phyloP scores from a whole-genome alignment of 495 filamentous ascomycete species.

The Pyrenopolyporus hunteri region DNA sequence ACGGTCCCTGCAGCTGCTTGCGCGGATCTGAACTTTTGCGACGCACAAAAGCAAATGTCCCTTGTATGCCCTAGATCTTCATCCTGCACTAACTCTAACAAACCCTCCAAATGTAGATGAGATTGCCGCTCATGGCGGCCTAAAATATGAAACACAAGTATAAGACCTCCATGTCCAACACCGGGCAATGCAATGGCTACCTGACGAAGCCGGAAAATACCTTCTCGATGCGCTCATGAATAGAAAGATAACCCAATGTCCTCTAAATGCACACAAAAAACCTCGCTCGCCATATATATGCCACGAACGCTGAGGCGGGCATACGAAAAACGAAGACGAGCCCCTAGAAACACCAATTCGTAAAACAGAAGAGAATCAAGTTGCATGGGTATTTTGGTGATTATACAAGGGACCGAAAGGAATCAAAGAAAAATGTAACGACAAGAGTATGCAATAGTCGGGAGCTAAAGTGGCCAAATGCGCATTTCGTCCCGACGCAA shows the following conservation, averaged over 20 bases:
- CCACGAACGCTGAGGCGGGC: neutral
- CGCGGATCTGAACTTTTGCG: constrained; percentile 7
- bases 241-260: constrained; percentile 1
- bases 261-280: constrained; percentile 9
- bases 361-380: neutral
- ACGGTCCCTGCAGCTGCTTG: constrained; percentile 16
- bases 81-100: too few relatives aligned
- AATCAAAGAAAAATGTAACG: constrained; percentile 6
- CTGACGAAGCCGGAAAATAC: constrained; percentile 20
- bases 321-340: neutral
- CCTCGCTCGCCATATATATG: constrained; percentile 2
- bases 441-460: neutral
- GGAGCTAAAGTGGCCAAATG: neutral
- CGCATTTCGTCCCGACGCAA: neutral
- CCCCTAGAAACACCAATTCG: neutral
- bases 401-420: neutral
- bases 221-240: constrained; percentile 12
- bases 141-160: constrained; percentile 13
- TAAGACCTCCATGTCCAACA: constrained; percentile 12
- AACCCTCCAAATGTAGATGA: too few relatives aligned
- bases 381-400: constrained; percentile 24
- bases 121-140: constrained; percentile 3
- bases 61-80: too few relatives aligned
- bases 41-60: constrained; percentile 2
- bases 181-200: constrained; percentile 27